Evolutionary conservation across 345 rosid genomes (phyloP).

Genomic region (Camelina sativa): DNA sequence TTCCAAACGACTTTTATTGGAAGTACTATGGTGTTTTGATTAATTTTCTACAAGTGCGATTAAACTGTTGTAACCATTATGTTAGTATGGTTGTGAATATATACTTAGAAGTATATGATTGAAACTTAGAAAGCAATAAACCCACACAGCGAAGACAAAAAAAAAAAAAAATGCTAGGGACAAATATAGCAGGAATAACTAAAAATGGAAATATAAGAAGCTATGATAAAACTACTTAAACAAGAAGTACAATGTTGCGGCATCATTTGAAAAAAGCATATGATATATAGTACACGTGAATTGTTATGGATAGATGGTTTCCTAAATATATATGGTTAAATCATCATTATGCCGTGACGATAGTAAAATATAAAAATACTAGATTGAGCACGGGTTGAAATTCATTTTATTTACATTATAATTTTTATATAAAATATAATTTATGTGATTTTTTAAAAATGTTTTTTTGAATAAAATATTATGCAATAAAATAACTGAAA

Average conservation of each 20-base stretch:
- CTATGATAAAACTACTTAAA: neutral
- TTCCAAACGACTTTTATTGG: neutral
- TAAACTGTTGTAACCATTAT: neutral
- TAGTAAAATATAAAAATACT: no score
- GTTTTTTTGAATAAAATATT: no score
- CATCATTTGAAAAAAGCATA: no score
- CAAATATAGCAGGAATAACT: neutral
- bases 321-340: no score
- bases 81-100: neutral
- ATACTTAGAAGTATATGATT: neutral
- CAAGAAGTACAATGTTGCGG: neutral
- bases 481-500: no score
- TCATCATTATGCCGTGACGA: neutral
- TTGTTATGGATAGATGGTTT: no score
- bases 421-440: no score
- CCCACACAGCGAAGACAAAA: neutral
- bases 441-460: no score
- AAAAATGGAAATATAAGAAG: neutral
- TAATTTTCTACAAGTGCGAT: neutral
- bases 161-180: neutral
- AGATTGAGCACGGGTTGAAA: no score
- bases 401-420: no score
- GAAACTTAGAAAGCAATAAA: neutral
- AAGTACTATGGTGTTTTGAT: constrained; percentile 16
- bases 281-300: no score